Percentiles rank a stretch among this genome's conserved stretches.
These are phyloP conservation scores for Exobasidium cylindrosporum DNA, from an alignment of 1,284 basidiomycete genomes.

Conservation along the genomic window DNA sequence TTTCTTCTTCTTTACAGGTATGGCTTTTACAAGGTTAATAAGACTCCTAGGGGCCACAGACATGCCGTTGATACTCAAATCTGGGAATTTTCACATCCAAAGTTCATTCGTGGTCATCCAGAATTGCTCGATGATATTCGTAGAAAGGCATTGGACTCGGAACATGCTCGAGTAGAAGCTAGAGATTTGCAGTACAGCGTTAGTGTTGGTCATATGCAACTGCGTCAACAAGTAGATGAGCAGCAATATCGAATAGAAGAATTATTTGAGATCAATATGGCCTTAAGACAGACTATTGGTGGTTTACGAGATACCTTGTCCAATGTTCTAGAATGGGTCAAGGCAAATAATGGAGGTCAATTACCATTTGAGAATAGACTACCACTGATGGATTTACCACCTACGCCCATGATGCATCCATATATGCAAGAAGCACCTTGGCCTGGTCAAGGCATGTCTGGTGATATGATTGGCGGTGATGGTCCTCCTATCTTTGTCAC, in stretches of 20 bases:
- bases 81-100: slow-evolving; percentile 85
- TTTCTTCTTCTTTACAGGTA: slow-evolving; percentile 20
- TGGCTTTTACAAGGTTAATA: slow-evolving; percentile 56
- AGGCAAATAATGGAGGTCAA: slow-evolving; percentile 37
- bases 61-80: slow-evolving; percentile 74
- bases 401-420: slow-evolving; percentile 24
- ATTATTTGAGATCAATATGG: slow-evolving; percentile 36
- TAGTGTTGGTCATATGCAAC: slow-evolving; percentile 41
- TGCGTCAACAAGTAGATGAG: slow-evolving; percentile 44
- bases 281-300: slow-evolving; percentile 28
- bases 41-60: slow-evolving; percentile 75
- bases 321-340: slow-evolving; percentile 34
- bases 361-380: slow-evolving; percentile 34
- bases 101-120: slow-evolving; percentile 74
- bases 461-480: slow-evolving; percentile 12
- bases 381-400: slow-evolving; percentile 31
- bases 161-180: slow-evolving; percentile 41
- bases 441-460: background rate
- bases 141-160: slow-evolving; percentile 64
- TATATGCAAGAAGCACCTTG: slow-evolving; percentile 6
- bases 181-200: slow-evolving; percentile 45
- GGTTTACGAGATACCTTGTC: slow-evolving; percentile 34
- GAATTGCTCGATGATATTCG: slow-evolving; percentile 81
- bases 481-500: slow-evolving; percentile 46
- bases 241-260: slow-evolving; percentile 43